Percentiles rank a stretch among this genome's conserved stretches.
These are phyloP conservation scores for Onygenales sp. DNA, from an alignment of 2,329 filamentous ascomycete species.

Conservation along the genomic window DNA sequence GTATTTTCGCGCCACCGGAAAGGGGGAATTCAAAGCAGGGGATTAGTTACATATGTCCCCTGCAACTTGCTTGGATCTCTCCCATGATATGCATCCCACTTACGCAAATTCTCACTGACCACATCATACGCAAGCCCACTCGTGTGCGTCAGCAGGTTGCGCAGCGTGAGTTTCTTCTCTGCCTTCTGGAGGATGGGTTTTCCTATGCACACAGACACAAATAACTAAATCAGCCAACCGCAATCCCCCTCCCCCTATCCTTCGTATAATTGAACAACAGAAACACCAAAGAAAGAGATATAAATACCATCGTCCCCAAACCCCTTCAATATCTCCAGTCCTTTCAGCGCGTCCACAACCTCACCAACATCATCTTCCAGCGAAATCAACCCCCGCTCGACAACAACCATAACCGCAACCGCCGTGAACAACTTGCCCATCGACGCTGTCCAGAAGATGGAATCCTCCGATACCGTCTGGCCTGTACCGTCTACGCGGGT, in stretches of 20 bases:
- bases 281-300: neutral
- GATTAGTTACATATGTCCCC: neutral
- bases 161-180: neutral
- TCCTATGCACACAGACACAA: neutral
- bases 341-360: neutral
- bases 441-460: slow-evolving; percentile 16
- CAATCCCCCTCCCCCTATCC: neutral
- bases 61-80: neutral
- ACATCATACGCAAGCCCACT: slow-evolving; percentile 1
- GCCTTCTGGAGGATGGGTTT: neutral
- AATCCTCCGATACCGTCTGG: slow-evolving; percentile 8
- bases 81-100: neutral
- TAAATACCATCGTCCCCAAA: neutral
- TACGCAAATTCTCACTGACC: neutral
- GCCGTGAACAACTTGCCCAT: slow-evolving; percentile 5
- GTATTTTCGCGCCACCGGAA: too few relatives aligned
- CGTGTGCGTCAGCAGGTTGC: neutral
- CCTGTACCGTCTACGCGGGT: neutral
- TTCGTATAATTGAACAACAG: neutral
- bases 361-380: neutral
- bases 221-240: neutral
- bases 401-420: neutral
- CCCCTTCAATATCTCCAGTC: neutral
- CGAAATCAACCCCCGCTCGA: neutral
- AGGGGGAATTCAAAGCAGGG: neutral